Percentiles rank a stretch among this genome's conserved stretches.
Evolutionary conservation across 805 yeast species (phyloP).

Genomic region (Starmera dryadoides): DNA sequence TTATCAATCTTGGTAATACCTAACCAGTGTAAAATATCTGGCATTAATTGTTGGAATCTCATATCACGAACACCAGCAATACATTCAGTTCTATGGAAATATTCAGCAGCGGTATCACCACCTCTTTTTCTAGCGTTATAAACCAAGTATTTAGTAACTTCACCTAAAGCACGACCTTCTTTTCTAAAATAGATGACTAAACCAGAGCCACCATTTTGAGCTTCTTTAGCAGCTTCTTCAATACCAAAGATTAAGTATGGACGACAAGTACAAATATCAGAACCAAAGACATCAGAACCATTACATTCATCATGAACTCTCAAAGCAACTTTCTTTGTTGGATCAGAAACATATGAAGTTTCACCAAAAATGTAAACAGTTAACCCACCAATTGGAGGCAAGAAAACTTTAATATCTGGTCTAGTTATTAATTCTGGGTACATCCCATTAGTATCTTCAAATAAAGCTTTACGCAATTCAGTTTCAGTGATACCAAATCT

Average conservation of each 20-base stretch:
- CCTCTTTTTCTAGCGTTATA: constrained; percentile 65
- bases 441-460: constrained; percentile 67
- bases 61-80: constrained; percentile 70
- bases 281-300: constrained; percentile 63
- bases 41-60: constrained; percentile 68
- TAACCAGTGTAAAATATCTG: constrained; percentile 59
- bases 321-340: constrained; percentile 42
- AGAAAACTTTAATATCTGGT: constrained; percentile 56
- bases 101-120: constrained; percentile 62
- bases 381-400: constrained; percentile 65
- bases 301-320: constrained; percentile 67
- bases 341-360: constrained; percentile 45
- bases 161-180: constrained; percentile 66
- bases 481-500: constrained; percentile 51
- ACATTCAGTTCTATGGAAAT: constrained; percentile 62
- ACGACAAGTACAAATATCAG: constrained; percentile 65
- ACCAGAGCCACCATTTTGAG: constrained; percentile 61
- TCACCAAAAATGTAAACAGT: constrained; percentile 64
- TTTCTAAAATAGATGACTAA: constrained; percentile 59
- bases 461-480: constrained; percentile 50
- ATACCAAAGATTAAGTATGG: constrained; percentile 62
- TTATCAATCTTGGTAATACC: constrained; percentile 58
- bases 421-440: constrained; percentile 63
- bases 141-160: constrained; percentile 61
- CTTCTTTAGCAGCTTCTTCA: constrained; percentile 61